Percentiles rank a stretch among this genome's conserved stretches.
phyloP scores from a whole-genome alignment of 1,284 basidiomycete genomes.

The Cutaneotrichosporon cavernicola region DNA sequence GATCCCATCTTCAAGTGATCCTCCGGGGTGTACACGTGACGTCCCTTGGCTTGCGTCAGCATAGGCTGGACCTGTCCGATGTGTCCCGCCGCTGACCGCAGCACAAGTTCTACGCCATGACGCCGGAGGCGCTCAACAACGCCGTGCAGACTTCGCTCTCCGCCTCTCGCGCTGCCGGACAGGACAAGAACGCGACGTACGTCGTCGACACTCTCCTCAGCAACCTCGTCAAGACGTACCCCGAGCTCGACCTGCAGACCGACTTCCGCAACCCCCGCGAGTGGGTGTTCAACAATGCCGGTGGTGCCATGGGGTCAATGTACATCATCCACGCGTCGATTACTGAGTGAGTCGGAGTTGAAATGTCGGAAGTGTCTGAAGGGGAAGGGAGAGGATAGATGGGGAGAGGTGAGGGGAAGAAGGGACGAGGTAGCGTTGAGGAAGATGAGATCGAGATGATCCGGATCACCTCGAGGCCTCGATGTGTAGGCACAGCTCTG shows the following conservation, averaged over 20 bases:
- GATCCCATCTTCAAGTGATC: too few species aligned
- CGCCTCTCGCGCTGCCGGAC: conserved; percentile 45
- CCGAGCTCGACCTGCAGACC: conserved; percentile 62
- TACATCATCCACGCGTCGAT: conserved; percentile 93
- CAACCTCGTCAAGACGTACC: conserved; percentile 70
- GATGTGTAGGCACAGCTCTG: too few species aligned
- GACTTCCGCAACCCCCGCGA: conserved; percentile 61
- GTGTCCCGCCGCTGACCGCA: conserved; percentile 26
- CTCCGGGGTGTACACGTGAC: too few species aligned
- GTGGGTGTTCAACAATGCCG: conserved; percentile 98
- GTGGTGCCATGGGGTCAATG: conserved; percentile 96
- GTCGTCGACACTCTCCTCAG: conserved; percentile 62
- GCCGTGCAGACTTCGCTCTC: conserved; percentile 71
- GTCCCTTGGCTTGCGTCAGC: too few species aligned
- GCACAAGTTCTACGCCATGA: conserved; percentile 68
- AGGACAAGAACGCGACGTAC: conserved; percentile 58
- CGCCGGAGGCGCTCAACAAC: conserved; percentile 64
- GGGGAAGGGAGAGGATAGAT: not conserved
- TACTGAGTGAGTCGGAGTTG: conserved; percentile 73
- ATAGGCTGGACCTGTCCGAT: too few species aligned
- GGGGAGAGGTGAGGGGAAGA: too few species aligned
- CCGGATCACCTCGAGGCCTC: too few species aligned
- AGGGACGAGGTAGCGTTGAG: not conserved
- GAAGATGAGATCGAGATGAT: too few species aligned
- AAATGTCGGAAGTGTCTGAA: not conserved